Conservation (phyloP, 306 rosid species). For the Dryas alaskensis region DNA sequence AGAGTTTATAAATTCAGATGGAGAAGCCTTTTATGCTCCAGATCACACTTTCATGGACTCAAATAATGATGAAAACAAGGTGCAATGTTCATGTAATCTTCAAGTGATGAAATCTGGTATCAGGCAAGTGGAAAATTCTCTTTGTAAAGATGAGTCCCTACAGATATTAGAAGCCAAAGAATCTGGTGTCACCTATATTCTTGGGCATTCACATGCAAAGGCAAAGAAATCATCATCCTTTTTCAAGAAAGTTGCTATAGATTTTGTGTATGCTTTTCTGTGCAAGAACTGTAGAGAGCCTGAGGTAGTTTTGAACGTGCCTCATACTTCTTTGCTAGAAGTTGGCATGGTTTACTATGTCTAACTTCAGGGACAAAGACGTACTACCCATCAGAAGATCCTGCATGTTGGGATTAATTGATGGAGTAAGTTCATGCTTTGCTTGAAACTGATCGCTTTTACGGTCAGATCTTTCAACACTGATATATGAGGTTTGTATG, state of each 20-base stretch:
- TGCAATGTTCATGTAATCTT: conserved; percentile 27
- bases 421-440: neutral
- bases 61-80: conserved; percentile 23
- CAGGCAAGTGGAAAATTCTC: conserved; percentile 20
- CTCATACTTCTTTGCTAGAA: conserved; percentile 67
- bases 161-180: conserved; percentile 66
- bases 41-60: conserved; percentile 21
- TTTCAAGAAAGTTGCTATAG: conserved; percentile 58
- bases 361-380: conserved; percentile 25
- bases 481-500: conserved; percentile 25
- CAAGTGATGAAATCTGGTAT: conserved; percentile 16
- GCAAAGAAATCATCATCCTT: conserved; percentile 72
- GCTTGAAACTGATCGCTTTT: neutral
- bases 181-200: conserved; percentile 66
- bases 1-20: conserved; percentile 25
- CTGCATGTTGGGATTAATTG: neutral
- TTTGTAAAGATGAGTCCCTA: conserved; percentile 43
- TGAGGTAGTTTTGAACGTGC: conserved; percentile 57
- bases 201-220: conserved; percentile 70
- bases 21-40: conserved; percentile 25
- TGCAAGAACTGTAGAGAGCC: conserved; percentile 66
- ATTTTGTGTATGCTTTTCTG: conserved; percentile 56
- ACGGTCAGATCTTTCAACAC: conserved; percentile 15
- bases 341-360: conserved; percentile 84
- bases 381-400: neutral